Percentiles rank a stretch among this genome's conserved stretches.
These are phyloP conservation scores for Carex scoparia DNA, from an alignment of 176 grass and related monocot species.

Conservation along the genomic window DNA sequence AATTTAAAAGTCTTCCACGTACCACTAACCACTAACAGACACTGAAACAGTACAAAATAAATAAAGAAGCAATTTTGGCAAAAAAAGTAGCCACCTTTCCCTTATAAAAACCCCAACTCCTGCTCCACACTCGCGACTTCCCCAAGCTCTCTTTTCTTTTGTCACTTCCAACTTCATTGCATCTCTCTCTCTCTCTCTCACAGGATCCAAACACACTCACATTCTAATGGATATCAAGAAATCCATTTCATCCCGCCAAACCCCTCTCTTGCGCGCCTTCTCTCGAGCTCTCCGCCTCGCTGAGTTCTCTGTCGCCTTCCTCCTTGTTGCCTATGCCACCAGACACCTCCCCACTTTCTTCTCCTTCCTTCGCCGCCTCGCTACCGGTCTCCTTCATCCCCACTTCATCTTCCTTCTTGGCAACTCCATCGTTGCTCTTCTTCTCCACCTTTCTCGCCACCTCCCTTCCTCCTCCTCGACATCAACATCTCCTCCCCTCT, in stretches of 20 bases:
- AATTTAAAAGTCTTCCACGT: too few relatives aligned
- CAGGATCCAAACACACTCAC: not conserved
- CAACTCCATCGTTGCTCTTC: slow-evolving; percentile 40
- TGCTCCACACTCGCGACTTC: not conserved
- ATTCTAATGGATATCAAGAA: slow-evolving; percentile 7
- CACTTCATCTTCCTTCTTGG: slow-evolving; percentile 68
- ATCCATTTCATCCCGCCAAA: not conserved
- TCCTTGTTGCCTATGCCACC: slow-evolving; percentile 58
- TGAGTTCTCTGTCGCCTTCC: slow-evolving; percentile 47
- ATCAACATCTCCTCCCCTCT: not conserved
- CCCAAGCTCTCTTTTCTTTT: not conserved
- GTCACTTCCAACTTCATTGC: not conserved
- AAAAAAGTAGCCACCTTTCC: slow-evolving; percentile 12
- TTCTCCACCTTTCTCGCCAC: slow-evolving; percentile 55
- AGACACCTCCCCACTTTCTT: slow-evolving; percentile 30
- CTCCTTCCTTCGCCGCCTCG: slow-evolving; percentile 58
- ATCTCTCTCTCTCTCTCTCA: not conserved
- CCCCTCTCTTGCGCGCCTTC: slow-evolving; percentile 35
- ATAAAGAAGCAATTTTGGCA: not conserved
- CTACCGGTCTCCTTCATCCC: slow-evolving; percentile 71
- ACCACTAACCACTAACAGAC: too few relatives aligned
- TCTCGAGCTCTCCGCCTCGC: slow-evolving; percentile 58
- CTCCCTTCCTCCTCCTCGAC: slow-evolving; percentile 29
- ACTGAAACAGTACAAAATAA: not conserved
- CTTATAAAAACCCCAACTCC: slow-evolving; percentile 12